These are phyloP conservation scores for Paratinospora sagittata DNA, from an alignment of 164 flowering plant genomes.

Conservation along the genomic window DNA sequence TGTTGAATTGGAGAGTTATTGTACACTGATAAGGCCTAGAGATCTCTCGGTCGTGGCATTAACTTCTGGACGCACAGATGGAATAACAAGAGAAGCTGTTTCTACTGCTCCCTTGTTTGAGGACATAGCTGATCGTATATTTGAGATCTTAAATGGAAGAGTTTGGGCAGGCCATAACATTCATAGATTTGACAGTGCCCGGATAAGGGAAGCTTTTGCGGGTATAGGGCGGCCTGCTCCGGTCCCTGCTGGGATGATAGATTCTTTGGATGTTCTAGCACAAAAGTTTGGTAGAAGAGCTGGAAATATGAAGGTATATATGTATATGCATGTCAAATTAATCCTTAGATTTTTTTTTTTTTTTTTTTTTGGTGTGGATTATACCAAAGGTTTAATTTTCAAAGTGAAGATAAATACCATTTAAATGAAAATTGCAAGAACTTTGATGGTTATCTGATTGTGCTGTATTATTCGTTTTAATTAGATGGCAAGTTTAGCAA, in stretches of 20 bases:
- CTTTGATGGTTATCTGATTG: not conserved
- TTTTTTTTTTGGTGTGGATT: no score
- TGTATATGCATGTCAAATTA: not conserved
- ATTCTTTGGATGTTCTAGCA: conserved; percentile 60
- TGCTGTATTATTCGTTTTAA: not conserved
- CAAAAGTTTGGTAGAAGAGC: conserved; percentile 81
- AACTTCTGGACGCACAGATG: conserved; percentile 45
- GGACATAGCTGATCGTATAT: conserved; percentile 73
- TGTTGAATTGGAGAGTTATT: conserved; percentile 63
- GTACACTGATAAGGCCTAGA: conserved; percentile 67
- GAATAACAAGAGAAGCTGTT: conserved; percentile 57
- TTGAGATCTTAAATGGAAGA: conserved; percentile 59
- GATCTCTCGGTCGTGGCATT: conserved; percentile 59
- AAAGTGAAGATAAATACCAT: no score
- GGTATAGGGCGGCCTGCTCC: conserved; percentile 58
- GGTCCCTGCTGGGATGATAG: conserved; percentile 56
- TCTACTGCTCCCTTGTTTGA: conserved; percentile 59
- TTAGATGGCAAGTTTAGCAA: conserved; percentile 84
- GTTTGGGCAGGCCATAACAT: conserved; percentile 94
- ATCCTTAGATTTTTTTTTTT: no score
- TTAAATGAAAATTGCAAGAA: no score
- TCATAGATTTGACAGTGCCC: conserved; percentile 59
- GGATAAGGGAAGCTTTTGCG: conserved; percentile 72
- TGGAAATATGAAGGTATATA: conserved; percentile 78
- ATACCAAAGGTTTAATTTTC: no score